These are phyloP conservation scores for Berkeleyomyces basicola DNA, from an alignment of 2,329 filamentous ascomycete genomes.

Conservation along the genomic window DNA sequence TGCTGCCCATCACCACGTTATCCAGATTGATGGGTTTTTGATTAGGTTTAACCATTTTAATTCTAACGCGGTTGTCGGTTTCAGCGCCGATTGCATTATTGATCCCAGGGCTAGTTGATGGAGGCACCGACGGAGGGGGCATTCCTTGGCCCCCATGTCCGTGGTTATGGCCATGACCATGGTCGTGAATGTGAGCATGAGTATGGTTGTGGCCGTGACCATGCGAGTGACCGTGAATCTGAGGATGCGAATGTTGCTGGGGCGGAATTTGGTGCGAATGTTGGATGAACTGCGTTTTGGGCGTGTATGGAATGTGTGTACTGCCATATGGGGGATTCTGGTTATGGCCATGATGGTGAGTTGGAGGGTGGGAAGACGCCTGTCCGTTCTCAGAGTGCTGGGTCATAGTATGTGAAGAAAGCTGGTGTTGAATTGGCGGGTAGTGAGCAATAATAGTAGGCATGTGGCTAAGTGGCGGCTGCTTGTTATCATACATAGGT, in stretches of 20 bases:
- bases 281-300: conserved; percentile 7
- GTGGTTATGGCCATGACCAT: neutral
- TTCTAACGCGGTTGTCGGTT: conserved; percentile 6
- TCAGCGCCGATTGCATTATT: neutral
- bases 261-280: neutral
- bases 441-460: conserved; percentile 11
- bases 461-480: conserved; percentile 11
- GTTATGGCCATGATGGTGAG: neutral
- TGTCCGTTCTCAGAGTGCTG: neutral
- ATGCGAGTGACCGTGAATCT: neutral
- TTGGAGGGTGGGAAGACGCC: neutral
- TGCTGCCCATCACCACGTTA: conserved; percentile 18
- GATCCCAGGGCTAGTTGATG: neutral
- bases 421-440: neutral
- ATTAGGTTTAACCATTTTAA: conserved; percentile 13
- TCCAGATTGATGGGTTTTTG: conserved; percentile 12
- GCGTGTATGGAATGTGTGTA: neutral
- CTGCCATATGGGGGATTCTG: neutral
- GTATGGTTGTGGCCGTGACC: neutral
- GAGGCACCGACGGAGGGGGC: neutral
- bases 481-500: conserved; percentile 9
- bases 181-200: neutral
- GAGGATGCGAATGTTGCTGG: neutral
- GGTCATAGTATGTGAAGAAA: neutral
- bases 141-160: neutral